phyloP scores from a whole-genome alignment of 2,329 filamentous ascomycete species.

The Sclerotinia sclerotiorum region DNA sequence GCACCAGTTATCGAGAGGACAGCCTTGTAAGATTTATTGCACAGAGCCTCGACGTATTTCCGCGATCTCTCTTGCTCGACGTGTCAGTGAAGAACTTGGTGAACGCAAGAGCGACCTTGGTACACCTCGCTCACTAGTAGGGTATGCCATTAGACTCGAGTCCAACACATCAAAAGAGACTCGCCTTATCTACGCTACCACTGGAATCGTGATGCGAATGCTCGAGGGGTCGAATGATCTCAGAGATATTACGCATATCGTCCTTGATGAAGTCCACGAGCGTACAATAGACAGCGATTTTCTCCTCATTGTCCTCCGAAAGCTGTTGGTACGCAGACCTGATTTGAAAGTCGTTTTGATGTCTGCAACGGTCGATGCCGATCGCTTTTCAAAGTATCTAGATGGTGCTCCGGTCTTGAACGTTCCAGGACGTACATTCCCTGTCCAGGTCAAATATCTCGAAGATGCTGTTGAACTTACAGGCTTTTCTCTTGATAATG shows the following conservation, averaged over 20 bases:
- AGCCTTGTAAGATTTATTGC: slow-evolving; percentile 87
- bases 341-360: slow-evolving; percentile 93
- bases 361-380: slow-evolving; percentile 95
- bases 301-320: slow-evolving; percentile 84
- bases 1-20: slow-evolving; percentile 77
- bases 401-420: slow-evolving; percentile 82
- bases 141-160: slow-evolving; percentile 92
- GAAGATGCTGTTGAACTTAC: slow-evolving; percentile 92
- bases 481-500: slow-evolving; percentile 62
- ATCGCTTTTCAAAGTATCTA: slow-evolving; percentile 86
- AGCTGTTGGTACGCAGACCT: slow-evolving; percentile 70
- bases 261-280: slow-evolving; percentile 98
- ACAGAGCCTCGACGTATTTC: slow-evolving; percentile 95
- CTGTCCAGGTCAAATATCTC: slow-evolving; percentile 81
- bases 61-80: slow-evolving; percentile 86
- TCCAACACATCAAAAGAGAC: slow-evolving; percentile 81
- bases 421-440: slow-evolving; percentile 90
- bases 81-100: slow-evolving; percentile 92
- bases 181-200: slow-evolving; percentile 84
- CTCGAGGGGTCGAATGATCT: slow-evolving; percentile 85
- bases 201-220: slow-evolving; percentile 96
- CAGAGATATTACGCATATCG: slow-evolving; percentile 84
- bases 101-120: slow-evolving; percentile 81
- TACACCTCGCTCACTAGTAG: slow-evolving; percentile 78
- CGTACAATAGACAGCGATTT: slow-evolving; percentile 97